Evolutionary conservation across 106 monocot genomes (phyloP), one percentile per base, ranked within the genome.

Genomic region (Acorus calamus): DNA sequence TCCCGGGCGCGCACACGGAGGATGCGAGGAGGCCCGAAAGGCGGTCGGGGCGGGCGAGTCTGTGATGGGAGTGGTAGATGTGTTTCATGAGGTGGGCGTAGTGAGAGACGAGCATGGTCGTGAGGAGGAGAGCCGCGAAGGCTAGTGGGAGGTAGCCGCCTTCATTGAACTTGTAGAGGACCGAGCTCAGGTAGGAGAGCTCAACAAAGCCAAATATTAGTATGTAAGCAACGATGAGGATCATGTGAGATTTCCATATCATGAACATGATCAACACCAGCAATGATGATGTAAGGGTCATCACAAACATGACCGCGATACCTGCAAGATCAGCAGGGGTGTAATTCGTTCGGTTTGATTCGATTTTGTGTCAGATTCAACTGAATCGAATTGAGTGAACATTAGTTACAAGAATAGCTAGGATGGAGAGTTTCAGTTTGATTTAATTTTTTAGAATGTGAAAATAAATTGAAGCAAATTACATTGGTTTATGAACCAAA

Each of bases 61-160:
- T 65, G 64, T 65, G 50, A 2, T 8, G 53, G 7, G 75, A 10
- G 46, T 79, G 74, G 44, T 66, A 79, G 50, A n/a, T 64, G 69
- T 79, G 71, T 11, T 47, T 59, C n/a, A 41, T 60, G 3, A 11
- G 44, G 55, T 74, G 41, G 14, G 70, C 79, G 60, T 79, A 74
- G 74, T 79, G 55, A 74, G 74, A 79, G 8, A 70, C 42, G 11
- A 61, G 47, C 79, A 79, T 79, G 8, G 71, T 41, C 3, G 55
- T 6, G 47, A 79, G 61, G 47, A 79, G 65, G 11, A 79, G 9
- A 3, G 43, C 52, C 0, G 74, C 56, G 6, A 73, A 53, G 55
- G 57, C 56, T 4, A 79, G 8, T 3, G 79, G 79, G 3, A 79
- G 59, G 64, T 74, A 79, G 0, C 79, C 79, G 7, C 79, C 79